Percentiles rank a stretch among this genome's conserved stretches.
phyloP scores from a whole-genome alignment of 2,329 filamentous ascomycete genomes.

The Aspergillus melleus region DNA sequence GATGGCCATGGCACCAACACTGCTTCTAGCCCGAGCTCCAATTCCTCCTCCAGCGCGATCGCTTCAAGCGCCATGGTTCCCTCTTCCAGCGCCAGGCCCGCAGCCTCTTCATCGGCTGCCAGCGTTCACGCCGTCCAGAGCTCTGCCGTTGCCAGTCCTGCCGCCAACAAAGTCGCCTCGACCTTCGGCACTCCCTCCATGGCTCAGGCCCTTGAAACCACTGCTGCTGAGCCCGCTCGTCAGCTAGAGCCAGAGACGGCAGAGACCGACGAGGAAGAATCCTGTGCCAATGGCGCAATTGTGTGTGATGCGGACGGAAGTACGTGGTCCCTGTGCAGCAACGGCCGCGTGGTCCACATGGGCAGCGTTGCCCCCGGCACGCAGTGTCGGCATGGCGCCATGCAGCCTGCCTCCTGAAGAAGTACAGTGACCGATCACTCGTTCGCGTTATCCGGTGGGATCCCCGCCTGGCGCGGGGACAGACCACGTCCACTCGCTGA shows the following conservation, averaged over 20 bases:
- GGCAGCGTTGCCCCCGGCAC: conserved; percentile 41
- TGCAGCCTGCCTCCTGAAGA: conserved; percentile 12
- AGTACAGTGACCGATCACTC: neutral
- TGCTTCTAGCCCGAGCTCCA: neutral
- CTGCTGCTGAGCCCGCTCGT: neutral
- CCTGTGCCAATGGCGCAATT: conserved; percentile 31
- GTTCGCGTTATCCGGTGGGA: neutral
- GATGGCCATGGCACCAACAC: neutral
- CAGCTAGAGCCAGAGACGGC: neutral
- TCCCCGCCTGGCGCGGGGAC: conserved; percentile 7
- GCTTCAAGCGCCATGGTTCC: neutral
- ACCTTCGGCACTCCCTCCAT: conserved; percentile 11
- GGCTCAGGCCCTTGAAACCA: neutral
- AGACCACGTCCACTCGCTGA: neutral
- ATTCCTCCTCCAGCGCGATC: neutral
- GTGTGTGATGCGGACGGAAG: conserved; percentile 33
- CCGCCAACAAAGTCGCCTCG: conserved; percentile 15
- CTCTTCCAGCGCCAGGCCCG: neutral
- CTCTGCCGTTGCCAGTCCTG: conserved; percentile 1
- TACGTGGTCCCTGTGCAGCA: conserved; percentile 36
- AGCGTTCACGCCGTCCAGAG: neutral
- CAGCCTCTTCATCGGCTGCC: neutral
- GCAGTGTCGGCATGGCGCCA: conserved; percentile 28
- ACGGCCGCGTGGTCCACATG: conserved; percentile 35
- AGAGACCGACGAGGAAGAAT: conserved; percentile 11